phyloP scores from a whole-genome alignment of 352 stramenopile genomes.

The Pythium apleroticum region DNA sequence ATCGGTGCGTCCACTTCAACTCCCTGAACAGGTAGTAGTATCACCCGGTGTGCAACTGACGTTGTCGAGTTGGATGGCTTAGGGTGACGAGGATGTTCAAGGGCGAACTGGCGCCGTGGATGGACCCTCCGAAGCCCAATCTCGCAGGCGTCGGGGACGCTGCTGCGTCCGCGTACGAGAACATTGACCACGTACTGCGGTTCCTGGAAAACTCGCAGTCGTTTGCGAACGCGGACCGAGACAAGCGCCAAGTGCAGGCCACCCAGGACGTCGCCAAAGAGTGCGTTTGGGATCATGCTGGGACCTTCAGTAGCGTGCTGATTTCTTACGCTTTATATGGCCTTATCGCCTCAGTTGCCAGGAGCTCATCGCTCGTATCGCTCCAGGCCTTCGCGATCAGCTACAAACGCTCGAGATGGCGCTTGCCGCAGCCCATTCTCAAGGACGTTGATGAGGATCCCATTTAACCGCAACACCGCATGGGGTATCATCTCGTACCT shows the following conservation, averaged over 20 bases:
- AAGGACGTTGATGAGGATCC: not conserved
- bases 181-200: constrained; percentile 33
- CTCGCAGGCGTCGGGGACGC: constrained; percentile 35
- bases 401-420: constrained; percentile 37
- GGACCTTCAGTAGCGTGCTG: too few species aligned
- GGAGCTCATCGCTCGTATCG: constrained; percentile 33
- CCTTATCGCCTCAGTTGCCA: constrained; percentile 28
- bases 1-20: constrained; percentile 17
- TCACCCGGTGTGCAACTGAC: not conserved
- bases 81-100: constrained; percentile 36
- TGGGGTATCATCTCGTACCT: not conserved
- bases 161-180: constrained; percentile 27
- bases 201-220: constrained; percentile 44
- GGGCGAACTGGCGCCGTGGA: constrained; percentile 32
- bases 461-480: not conserved
- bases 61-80: not conserved
- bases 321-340: not conserved
- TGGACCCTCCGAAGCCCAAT: constrained; percentile 17
- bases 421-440: constrained; percentile 10
- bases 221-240: constrained; percentile 16
- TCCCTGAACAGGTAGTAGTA: not conserved
- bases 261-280: constrained; percentile 34
- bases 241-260: constrained; percentile 26
- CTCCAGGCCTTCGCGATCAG: constrained; percentile 36
- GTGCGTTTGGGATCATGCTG: constrained; percentile 30